Conservation (phyloP, 2,329 filamentous ascomycete species). For the Torrubiellomyces zombiae region DNA sequence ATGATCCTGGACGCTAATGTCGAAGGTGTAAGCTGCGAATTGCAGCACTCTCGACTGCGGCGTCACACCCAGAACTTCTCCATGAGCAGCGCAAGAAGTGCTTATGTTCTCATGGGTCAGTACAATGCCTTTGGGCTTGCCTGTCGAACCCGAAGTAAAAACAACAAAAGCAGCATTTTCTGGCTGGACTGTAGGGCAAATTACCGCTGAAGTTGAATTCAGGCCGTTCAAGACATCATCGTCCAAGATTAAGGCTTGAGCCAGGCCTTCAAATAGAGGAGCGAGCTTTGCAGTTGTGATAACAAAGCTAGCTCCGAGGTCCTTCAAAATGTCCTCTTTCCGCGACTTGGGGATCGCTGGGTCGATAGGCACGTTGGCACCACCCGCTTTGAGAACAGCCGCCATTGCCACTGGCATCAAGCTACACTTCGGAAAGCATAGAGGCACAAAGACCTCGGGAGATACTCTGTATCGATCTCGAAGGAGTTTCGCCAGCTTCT, state of each 20-base stretch:
- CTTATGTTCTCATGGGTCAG: constrained; percentile 6
- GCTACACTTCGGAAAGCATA: constrained; percentile 10
- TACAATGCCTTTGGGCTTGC: constrained; percentile 9
- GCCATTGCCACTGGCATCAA: constrained; percentile 9
- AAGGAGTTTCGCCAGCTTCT: neutral
- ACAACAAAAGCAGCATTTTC: constrained; percentile 6
- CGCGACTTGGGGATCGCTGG: neutral
- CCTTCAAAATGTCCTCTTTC: neutral
- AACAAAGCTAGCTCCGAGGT: neutral
- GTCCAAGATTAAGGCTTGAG: no score
- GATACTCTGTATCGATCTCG: neutral
- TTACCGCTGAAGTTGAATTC: constrained; percentile 1
- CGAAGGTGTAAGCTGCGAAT: constrained; percentile 4
- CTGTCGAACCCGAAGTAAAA: constrained; percentile 8
- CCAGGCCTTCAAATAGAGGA: no score
- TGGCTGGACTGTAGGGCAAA: constrained; percentile 1
- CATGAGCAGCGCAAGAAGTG: constrained; percentile 1
- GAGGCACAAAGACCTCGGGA: constrained; percentile 5
- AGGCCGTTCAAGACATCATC: no score
- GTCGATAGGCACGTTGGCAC: constrained; percentile 3
- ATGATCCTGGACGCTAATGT: neutral
- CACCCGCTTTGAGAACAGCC: constrained; percentile 12
- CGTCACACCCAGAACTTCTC: neutral
- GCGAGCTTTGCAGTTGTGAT: no score
- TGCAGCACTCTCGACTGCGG: constrained; percentile 2